Conservation (phyloP, 169 alveolate species). For the Eimeria mitis region DNA sequence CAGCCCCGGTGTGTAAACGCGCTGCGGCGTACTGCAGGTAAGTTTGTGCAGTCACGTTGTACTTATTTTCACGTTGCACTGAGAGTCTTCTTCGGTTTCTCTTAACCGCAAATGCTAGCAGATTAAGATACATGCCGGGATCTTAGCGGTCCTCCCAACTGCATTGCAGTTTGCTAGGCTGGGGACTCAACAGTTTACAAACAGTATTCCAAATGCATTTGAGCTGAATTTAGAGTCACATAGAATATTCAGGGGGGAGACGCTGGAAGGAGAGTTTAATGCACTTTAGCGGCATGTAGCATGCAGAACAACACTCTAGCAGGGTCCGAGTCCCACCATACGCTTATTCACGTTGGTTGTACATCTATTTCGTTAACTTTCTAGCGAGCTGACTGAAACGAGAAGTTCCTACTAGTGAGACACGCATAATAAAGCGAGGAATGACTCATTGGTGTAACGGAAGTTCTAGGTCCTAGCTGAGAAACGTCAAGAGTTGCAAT, state of each 20-base stretch:
- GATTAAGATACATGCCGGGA: not conserved
- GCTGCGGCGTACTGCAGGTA: not conserved
- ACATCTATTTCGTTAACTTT: not conserved
- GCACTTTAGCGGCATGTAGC: not conserved
- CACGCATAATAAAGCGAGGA: not conserved
- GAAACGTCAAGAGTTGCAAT: not conserved
- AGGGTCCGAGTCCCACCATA: not conserved
- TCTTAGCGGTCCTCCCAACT: not conserved
- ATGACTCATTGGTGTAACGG: not conserved
- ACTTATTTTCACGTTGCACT: not conserved
- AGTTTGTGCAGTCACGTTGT: not conserved
- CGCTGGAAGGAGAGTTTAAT: too few relatives aligned
- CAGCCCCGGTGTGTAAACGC: not conserved
- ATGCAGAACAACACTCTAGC: not conserved
- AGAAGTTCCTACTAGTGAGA: not conserved
- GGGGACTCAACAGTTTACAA: not conserved
- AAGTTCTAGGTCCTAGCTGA: not conserved
- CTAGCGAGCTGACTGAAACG: not conserved
- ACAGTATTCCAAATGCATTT: not conserved
- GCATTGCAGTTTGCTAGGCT: not conserved
- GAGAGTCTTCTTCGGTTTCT: not conserved
- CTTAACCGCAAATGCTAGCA: not conserved
- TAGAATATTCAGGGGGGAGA: not conserved
- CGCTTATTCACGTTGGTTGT: not conserved
- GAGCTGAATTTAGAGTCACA: not conserved